phyloP scores from a whole-genome alignment of 1,284 basidiomycete genomes.

The Cryptococcus jaspeensis region DNA sequence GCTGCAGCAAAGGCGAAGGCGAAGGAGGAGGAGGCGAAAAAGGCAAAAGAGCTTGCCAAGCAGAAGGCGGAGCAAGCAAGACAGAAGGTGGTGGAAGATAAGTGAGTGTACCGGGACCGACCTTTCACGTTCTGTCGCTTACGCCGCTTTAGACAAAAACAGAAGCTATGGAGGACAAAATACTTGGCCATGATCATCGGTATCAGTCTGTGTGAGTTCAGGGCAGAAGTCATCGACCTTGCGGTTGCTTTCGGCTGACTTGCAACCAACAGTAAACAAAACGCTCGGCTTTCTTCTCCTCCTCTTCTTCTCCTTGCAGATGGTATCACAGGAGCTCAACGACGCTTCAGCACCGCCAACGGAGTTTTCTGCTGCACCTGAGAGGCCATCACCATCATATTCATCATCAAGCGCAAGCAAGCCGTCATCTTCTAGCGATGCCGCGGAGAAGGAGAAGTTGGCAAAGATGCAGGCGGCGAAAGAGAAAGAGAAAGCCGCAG shows the following conservation, averaged over 20 bases:
- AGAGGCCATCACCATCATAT: conserved; percentile 7
- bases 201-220: conserved; percentile 35
- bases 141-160: conserved; percentile 25
- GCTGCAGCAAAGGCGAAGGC: conserved; percentile 21
- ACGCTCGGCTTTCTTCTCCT: conserved; percentile 32
- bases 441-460: conserved; percentile 25
- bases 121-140: background rate
- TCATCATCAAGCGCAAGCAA: conserved; percentile 4
- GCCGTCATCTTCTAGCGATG: conserved; percentile 1
- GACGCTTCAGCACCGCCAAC: conserved; percentile 3
- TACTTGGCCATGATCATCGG: conserved; percentile 39
- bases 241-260: conserved; percentile 1
- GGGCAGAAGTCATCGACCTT: no score
- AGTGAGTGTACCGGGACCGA: conserved; percentile 6
- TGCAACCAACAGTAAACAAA: conserved; percentile 27
- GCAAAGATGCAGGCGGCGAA: conserved; percentile 30
- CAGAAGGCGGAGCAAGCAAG: conserved; percentile 4
- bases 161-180: conserved; percentile 37
- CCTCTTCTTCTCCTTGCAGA: conserved; percentile 34
- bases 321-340: conserved; percentile 39
- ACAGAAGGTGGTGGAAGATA: conserved; percentile 20
- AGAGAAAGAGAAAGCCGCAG: conserved; percentile 24
- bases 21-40: conserved; percentile 22
- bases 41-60: conserved; percentile 23
- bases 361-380: conserved; percentile 3